A percentile compares a stretch with the other conserved stretches of the same genome.
phyloP scores from a whole-genome alignment of 2,329 filamentous ascomycete species.

The Colletotrichum sp. region DNA sequence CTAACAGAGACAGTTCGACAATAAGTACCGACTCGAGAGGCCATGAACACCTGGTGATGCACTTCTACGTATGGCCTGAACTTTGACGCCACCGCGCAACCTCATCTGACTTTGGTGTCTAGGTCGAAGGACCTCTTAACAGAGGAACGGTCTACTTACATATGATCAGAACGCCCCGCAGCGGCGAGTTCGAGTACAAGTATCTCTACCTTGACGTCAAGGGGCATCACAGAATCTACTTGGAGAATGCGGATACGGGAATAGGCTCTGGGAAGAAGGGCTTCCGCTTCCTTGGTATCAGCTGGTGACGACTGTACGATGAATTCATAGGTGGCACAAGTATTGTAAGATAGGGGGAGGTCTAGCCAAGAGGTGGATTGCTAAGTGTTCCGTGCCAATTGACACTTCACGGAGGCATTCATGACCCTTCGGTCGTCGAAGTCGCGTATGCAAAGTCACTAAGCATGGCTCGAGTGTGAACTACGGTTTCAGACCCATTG shows the following conservation, averaged over 20 bases:
- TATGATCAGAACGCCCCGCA: constrained; percentile 71
- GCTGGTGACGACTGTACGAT: constrained; percentile 49
- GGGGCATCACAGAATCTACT: constrained; percentile 69
- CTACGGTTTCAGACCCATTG: neutral
- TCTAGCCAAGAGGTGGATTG: neutral
- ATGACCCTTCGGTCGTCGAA: neutral
- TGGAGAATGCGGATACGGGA: constrained; percentile 63
- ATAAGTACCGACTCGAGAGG: constrained; percentile 75
- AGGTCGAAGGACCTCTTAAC: constrained; percentile 80
- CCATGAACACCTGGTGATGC: constrained; percentile 81
- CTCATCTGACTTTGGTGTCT: neutral
- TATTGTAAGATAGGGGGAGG: neutral
- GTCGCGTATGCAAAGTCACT: neutral
- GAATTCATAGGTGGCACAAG: neutral
- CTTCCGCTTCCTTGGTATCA: constrained; percentile 66
- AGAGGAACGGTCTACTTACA: constrained; percentile 79
- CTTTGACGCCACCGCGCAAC: neutral
- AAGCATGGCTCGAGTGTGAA: neutral
- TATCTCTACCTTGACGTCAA: constrained; percentile 82
- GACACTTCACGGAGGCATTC: neutral
- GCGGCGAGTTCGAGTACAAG: constrained; percentile 76
- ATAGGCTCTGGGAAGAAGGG: constrained; percentile 42
- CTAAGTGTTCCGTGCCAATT: neutral
- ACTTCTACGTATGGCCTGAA: constrained; percentile 71
- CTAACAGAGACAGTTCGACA: constrained; percentile 59